These are phyloP conservation scores for Penicillium lividum DNA, from an alignment of 495 filamentous ascomycete genomes.

Conservation along the genomic window DNA sequence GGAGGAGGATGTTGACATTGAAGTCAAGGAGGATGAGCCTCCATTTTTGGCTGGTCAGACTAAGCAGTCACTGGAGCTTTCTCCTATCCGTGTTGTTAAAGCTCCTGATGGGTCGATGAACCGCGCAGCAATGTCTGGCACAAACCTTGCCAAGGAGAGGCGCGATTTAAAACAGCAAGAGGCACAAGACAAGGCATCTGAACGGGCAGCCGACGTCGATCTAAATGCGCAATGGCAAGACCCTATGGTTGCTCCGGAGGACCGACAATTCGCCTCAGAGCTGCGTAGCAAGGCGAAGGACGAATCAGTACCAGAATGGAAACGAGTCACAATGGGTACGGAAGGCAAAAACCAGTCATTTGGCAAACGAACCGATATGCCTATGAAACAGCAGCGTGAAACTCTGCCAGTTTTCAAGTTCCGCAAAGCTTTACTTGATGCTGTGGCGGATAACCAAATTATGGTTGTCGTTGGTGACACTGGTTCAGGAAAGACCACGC, in stretches of 20 bases:
- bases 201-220: constrained; percentile 78
- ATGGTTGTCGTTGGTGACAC: constrained; percentile 97
- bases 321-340: constrained; percentile 63
- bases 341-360: constrained; percentile 73
- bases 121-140: constrained; percentile 90
- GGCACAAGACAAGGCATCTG: constrained; percentile 75
- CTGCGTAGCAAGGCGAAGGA: constrained; percentile 62
- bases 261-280: constrained; percentile 85
- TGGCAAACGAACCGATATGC: constrained; percentile 85
- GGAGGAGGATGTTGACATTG: constrained; percentile 97
- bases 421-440: constrained; percentile 82
- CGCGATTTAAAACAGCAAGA: constrained; percentile 88
- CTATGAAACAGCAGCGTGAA: constrained; percentile 93
- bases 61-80: constrained; percentile 90
- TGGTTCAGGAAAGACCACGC: constrained; percentile 96
- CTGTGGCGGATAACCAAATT: constrained; percentile 83
- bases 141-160: constrained; percentile 85
- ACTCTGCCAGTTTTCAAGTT: constrained; percentile 90
- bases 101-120: constrained; percentile 96
- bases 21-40: constrained; percentile 93
- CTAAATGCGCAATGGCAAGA: constrained; percentile 94
- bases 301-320: constrained; percentile 89
- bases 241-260: constrained; percentile 84
- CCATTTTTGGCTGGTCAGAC: constrained; percentile 96
- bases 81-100: constrained; percentile 94